phyloP scores from a whole-genome alignment of 1,139 yeast genomes.

The Hyphopichia khmerensis region DNA sequence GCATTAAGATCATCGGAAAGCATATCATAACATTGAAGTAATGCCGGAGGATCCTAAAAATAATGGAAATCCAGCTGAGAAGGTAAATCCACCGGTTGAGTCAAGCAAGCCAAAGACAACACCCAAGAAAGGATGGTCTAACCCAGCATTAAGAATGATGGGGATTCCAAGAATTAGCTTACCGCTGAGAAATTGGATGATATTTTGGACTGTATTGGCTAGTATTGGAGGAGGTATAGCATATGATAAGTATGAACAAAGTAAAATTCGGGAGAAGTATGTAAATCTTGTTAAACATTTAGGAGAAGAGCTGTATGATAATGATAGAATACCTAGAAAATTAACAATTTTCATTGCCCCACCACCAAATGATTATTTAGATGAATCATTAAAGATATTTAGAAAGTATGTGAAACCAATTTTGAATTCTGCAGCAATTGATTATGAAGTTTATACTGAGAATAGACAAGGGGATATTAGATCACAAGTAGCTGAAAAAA shows the following conservation, averaged over 20 bases:
- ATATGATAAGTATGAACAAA: conserved; percentile 78
- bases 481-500: conserved; percentile 74
- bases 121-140: conserved; percentile 54
- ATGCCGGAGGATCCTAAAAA: neutral
- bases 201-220: conserved; percentile 76
- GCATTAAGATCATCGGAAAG: too few species aligned
- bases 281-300: conserved; percentile 57
- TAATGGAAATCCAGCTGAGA: too few species aligned
- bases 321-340: conserved; percentile 63
- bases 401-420: conserved; percentile 84
- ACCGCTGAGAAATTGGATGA: conserved; percentile 92
- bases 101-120: conserved; percentile 2
- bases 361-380: conserved; percentile 91
- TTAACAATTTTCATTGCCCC: conserved; percentile 87
- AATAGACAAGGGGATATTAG: conserved; percentile 91
- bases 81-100: conserved; percentile 1
- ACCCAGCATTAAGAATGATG: conserved; percentile 87
- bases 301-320: conserved; percentile 36
- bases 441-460: conserved; percentile 71
- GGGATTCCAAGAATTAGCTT: conserved; percentile 76
- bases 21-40: too few species aligned
- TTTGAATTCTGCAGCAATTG: conserved; percentile 81
- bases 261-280: conserved; percentile 63
- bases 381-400: conserved; percentile 71
- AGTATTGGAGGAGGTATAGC: conserved; percentile 67